A percentile compares a stretch with the other conserved stretches of the same genome.
Conservation (phyloP, 2,329 filamentous ascomycete genomes). For the Emergomyces orientalis region DNA sequence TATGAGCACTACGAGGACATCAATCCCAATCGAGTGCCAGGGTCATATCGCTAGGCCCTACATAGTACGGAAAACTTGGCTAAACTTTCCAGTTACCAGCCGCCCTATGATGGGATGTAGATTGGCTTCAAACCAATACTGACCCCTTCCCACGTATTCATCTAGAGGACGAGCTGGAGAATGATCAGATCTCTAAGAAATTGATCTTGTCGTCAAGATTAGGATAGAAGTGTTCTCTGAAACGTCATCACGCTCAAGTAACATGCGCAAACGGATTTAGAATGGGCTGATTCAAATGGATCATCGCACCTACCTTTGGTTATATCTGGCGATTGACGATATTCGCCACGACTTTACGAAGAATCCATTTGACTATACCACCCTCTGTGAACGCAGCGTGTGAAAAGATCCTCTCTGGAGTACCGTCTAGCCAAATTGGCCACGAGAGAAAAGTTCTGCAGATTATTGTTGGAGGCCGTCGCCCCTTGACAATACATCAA, state of each 20-base stretch:
- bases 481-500: slow-evolving; percentile 21
- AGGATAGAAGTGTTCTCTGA: slow-evolving; percentile 13
- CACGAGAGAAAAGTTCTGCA: slow-evolving; percentile 12
- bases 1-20: slow-evolving; percentile 27
- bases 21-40: slow-evolving; percentile 22
- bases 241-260: neutral
- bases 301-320: slow-evolving; percentile 25
- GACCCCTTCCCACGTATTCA: slow-evolving; percentile 10
- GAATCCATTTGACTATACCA: slow-evolving; percentile 16
- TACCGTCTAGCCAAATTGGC: neutral
- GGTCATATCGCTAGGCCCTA: slow-evolving; percentile 30
- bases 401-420: slow-evolving; percentile 19
- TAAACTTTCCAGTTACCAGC: slow-evolving; percentile 25
- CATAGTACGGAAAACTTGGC: slow-evolving; percentile 19
- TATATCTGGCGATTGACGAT: slow-evolving; percentile 18
- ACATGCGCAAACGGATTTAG: neutral
- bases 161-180: slow-evolving; percentile 15
- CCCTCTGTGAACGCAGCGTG: slow-evolving; percentile 22
- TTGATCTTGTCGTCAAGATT: slow-evolving; percentile 17
- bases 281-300: slow-evolving; percentile 11
- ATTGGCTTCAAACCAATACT: slow-evolving; percentile 13
- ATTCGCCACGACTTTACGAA: slow-evolving; percentile 14
- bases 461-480: slow-evolving; percentile 21
- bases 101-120: slow-evolving; percentile 23
- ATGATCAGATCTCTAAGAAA: slow-evolving; percentile 17